Evolutionary conservation across 225 moss, liverwort and hornwort species (phyloP), one percentile per base, ranked within the genome.

Genomic region (Takakia lepidozioides): DNA sequence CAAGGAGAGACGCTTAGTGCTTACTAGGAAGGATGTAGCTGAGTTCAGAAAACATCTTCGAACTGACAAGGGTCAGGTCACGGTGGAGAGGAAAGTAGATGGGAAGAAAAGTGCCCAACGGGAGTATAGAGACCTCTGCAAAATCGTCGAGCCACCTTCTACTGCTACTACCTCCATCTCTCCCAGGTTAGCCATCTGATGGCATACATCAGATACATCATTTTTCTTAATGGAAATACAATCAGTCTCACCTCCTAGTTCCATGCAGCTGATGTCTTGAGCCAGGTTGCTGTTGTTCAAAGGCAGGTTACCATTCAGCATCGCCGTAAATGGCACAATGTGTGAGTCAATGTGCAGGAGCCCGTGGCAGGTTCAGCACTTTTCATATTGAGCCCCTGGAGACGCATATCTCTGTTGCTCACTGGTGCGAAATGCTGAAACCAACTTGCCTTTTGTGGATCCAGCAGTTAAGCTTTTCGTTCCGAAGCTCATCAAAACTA

Each of bases 81-180:
- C 1, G 22, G 8, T 55, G 29, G 47, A 46, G 18, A 30, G 13
- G 43, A 52, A 8, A n/a, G 28, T 26, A 27, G 38, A 49, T 47
- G 46, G 46, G n/a, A 50, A 8, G 29, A 66, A 36, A 48, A 45
- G 29, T 27, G 62, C 30, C 36, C 75, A 22, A 32, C 70, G 70
- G 51, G 38, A 58, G 1, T 76, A 71, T 44, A 59, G 51, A 11
- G 60, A 49, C 51, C 71, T 76, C 40, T 71, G 60, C 19, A 71
- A 67, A 57, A 71, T 76, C 46, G 71, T 76, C 36, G 63, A 71
- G 27, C 56, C 60, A 43, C 51, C 70, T 19, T 18, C 28, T 42
- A 66, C 59, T 17, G 5, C 47, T 56, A 55, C 38, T 30, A 42
- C 19, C 2, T 45, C 30, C 40, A 2, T 6, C 21, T 17, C 49